These are phyloP conservation scores for Coemansia sp. DNA, from an alignment of 192 early-diverging fungal genomes.

Conservation along the genomic window DNA sequence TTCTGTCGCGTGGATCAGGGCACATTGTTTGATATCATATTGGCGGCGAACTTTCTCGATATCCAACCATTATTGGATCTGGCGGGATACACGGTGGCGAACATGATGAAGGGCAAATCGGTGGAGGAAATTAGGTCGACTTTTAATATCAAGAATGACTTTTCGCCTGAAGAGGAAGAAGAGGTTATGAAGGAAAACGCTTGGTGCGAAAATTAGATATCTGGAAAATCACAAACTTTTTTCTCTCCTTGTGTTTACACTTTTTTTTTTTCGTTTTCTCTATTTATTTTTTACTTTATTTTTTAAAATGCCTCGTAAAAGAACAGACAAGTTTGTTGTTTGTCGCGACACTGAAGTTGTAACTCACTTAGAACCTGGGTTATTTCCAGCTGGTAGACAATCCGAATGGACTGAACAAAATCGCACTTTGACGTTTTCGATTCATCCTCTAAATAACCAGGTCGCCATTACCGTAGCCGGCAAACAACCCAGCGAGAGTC, in stretches of 20 bases:
- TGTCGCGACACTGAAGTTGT: slow-evolving; percentile 30
- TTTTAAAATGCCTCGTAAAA: slow-evolving; percentile 24
- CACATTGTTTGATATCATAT: slow-evolving; percentile 88
- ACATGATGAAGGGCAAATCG: slow-evolving; percentile 88
- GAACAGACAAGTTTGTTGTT: slow-evolving; percentile 33
- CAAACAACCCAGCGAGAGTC: slow-evolving; percentile 27
- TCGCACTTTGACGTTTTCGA: slow-evolving; percentile 33
- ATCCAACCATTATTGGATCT: slow-evolving; percentile 73
- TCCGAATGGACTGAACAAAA: slow-evolving; percentile 41
- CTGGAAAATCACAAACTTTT: slow-evolving; percentile 1
- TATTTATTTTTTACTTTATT: background rate
- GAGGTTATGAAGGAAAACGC: slow-evolving; percentile 65
- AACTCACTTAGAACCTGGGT: slow-evolving; percentile 21
- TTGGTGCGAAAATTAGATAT: slow-evolving; percentile 59
- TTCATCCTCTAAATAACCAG: slow-evolving; percentile 30
- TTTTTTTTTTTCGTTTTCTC: background rate
- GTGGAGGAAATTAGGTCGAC: slow-evolving; percentile 84
- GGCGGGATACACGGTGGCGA: slow-evolving; percentile 84
- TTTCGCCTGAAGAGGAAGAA: slow-evolving; percentile 75
- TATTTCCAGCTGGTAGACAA: slow-evolving; percentile 34
- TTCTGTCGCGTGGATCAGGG: slow-evolving; percentile 94
- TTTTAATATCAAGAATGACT: slow-evolving; percentile 73
- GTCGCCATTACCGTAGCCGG: slow-evolving; percentile 36
- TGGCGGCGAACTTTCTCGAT: slow-evolving; percentile 88
- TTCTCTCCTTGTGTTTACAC: background rate